Conservation (phyloP, 2,329 filamentous ascomycete genomes). For the Clarireedia paspali region DNA sequence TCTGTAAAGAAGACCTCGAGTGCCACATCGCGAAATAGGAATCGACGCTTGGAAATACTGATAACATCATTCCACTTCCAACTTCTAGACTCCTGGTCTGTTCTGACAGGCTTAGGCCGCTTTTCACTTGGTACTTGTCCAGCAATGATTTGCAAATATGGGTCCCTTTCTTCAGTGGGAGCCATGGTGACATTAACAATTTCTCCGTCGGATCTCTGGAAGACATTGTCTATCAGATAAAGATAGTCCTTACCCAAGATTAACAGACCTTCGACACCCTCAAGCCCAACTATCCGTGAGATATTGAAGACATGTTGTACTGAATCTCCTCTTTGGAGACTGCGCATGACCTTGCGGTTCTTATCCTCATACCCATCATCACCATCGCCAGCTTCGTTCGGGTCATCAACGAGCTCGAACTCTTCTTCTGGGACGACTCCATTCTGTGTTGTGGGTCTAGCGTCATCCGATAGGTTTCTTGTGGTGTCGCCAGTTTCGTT, state of each 20-base stretch:
- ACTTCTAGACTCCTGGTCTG: conserved; percentile 74
- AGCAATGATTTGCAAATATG: conserved; percentile 89
- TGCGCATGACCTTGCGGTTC: conserved; percentile 95
- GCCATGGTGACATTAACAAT: conserved; percentile 97
- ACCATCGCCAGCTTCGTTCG: conserved; percentile 71
- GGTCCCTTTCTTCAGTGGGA: conserved; percentile 83
- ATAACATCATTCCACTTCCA: conserved; percentile 96
- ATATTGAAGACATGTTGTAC: conserved; percentile 94
- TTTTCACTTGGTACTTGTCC: conserved; percentile 56
- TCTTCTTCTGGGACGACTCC: conserved; percentile 60
- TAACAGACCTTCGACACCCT: conserved; percentile 87
- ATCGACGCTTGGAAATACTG: conserved; percentile 90
- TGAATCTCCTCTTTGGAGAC: conserved; percentile 79
- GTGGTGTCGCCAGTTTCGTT: conserved; percentile 12
- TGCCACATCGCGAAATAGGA: conserved; percentile 89
- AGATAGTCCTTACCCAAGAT: conserved; percentile 88
- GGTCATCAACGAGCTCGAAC: conserved; percentile 92
- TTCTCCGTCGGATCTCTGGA: conserved; percentile 89
- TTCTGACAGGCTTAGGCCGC: conserved; percentile 38
- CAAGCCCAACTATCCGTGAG: conserved; percentile 85
- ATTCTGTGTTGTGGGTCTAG: conserved; percentile 15
- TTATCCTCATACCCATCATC: conserved; percentile 87
- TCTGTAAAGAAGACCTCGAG: conserved; percentile 98
- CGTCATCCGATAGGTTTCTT: conserved; percentile 12
- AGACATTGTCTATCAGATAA: conserved; percentile 94